phyloP scores from a whole-genome alignment of 345 rosid species.

The Bruguiera sexangula region DNA sequence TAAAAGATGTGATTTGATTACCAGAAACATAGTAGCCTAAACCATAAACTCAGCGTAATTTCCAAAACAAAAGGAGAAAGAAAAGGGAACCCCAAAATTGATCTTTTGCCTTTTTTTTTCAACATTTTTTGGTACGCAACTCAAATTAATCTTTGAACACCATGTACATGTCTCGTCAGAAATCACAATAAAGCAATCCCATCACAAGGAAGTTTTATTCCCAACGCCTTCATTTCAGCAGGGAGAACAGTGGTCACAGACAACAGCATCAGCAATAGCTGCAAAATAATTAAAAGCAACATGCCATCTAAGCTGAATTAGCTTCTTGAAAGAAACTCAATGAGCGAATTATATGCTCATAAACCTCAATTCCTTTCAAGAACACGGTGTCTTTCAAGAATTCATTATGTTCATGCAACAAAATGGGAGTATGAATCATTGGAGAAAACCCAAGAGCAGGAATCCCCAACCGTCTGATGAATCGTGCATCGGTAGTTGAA shows the following conservation, averaged over 20 bases:
- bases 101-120: too few species aligned
- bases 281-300: neutral
- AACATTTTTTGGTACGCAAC: too few species aligned
- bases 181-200: too few species aligned
- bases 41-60: too few species aligned
- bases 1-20: too few species aligned
- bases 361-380: slow-evolving; percentile 75
- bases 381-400: slow-evolving; percentile 63
- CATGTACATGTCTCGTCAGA: too few species aligned
- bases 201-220: neutral
- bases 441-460: slow-evolving; percentile 88
- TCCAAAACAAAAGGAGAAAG: too few species aligned
- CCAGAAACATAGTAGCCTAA: too few species aligned
- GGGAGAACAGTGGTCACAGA: neutral
- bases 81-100: too few species aligned
- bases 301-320: slow-evolving; percentile 21
- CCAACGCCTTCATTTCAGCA: neutral
- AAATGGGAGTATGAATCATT: slow-evolving; percentile 72
- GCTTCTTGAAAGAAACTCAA: slow-evolving; percentile 60
- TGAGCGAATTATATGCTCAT: slow-evolving; percentile 63
- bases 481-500: slow-evolving; percentile 87
- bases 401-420: slow-evolving; percentile 90
- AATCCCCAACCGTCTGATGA: slow-evolving; percentile 59
- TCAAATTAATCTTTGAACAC: too few species aligned
- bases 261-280: neutral